Percentiles rank a stretch among this genome's conserved stretches.
Conservation (phyloP, 73 alveolate genomes). For the Tetrahymena borealis region DNA sequence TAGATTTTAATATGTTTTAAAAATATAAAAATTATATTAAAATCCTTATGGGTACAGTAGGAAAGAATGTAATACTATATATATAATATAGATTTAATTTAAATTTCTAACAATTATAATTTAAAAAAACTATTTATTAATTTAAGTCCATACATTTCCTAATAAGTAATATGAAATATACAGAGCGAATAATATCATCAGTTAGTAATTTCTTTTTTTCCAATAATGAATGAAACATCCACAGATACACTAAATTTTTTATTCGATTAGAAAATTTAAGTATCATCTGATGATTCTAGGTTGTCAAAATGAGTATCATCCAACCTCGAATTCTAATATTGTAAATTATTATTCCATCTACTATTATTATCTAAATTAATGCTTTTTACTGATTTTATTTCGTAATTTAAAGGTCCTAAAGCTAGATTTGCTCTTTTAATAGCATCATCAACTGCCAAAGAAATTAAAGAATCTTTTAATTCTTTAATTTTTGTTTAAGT, state of each 20-base stretch:
- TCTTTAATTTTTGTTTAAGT: neutral
- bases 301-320: neutral
- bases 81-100: too few species aligned
- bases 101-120: too few species aligned
- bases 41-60: too few species aligned
- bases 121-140: too few species aligned
- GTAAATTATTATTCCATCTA: neutral
- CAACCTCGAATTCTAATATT: neutral
- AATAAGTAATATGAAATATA: too few species aligned
- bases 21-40: too few species aligned
- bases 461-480: neutral
- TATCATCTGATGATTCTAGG: neutral
- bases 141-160: too few species aligned
- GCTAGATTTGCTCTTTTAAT: neutral
- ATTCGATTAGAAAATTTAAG: neutral
- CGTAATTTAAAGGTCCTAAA: neutral
- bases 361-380: neutral
- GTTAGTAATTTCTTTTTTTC: neutral
- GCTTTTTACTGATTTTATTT: neutral
- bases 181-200: too few species aligned
- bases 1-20: too few species aligned
- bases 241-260: neutral
- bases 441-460: neutral
- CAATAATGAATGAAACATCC: neutral
- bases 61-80: too few species aligned